A percentile compares a stretch with the other conserved stretches of the same genome.
Conservation (phyloP, 805 yeast genomes). For the Candida mattraensis region DNA sequence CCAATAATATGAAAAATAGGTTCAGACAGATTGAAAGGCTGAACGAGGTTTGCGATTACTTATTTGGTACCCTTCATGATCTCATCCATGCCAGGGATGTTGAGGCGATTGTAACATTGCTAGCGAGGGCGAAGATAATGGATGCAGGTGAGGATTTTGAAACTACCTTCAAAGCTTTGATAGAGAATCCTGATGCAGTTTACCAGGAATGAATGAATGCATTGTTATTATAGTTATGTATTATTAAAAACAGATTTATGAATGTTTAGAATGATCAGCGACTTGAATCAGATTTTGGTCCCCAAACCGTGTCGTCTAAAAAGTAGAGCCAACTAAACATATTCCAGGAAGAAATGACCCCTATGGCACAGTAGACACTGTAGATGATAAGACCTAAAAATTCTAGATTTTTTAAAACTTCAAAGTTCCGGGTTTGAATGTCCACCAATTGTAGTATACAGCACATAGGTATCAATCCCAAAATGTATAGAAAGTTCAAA, state of each 20-base stretch:
- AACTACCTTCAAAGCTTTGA: too few relatives aligned
- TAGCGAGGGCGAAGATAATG: constrained; percentile 7
- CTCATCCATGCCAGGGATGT: constrained; percentile 9
- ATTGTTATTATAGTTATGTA: background rate
- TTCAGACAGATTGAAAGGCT: constrained; percentile 12
- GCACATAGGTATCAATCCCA: constrained; percentile 68
- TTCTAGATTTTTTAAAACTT: constrained; percentile 57
- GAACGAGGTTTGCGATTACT: constrained; percentile 21
- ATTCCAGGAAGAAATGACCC: constrained; percentile 83
- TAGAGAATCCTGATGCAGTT: too few relatives aligned
- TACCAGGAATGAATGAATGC: too few relatives aligned
- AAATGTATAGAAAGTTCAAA: constrained; percentile 60
- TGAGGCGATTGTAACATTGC: constrained; percentile 8
- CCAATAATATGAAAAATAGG: constrained; percentile 20
- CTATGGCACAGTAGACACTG: constrained; percentile 84
- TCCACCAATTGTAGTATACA: constrained; percentile 45
- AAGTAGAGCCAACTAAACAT: constrained; percentile 88
- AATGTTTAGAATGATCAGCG: too few relatives aligned
- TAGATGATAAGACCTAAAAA: constrained; percentile 78
- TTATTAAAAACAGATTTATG: too few relatives aligned
- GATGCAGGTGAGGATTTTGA: constrained; percentile 2
- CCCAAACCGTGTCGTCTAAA: constrained; percentile 75
- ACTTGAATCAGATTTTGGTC: constrained; percentile 17
- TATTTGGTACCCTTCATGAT: constrained; percentile 19
- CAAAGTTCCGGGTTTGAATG: constrained; percentile 54